Evolutionary conservation across 139 green algal genomes (phyloP), one percentile per base, ranked within the genome.

Genomic region (Zygnema cylindricum): DNA sequence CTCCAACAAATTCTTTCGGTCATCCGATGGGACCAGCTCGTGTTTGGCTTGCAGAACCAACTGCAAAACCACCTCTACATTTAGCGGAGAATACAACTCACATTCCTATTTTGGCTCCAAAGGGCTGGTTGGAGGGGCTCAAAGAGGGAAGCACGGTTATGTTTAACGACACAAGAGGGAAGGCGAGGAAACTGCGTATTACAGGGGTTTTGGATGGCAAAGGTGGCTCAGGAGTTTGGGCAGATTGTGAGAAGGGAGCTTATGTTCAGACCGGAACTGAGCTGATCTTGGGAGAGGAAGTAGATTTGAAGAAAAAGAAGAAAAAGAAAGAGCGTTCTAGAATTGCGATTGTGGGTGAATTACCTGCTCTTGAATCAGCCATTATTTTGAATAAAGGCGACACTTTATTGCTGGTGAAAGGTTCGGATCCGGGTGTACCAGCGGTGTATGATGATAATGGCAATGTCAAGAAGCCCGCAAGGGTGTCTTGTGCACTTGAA

Each of bases 311-410:
- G 78, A 57, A 49, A 57, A 55, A 41, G 35, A 54, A 77, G 78
- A 85, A 57, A 11, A 55, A 36, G 16, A 16, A 41, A 43, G 32
- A 32, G 39, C 69, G 32, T 57, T 55, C 3, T n/a, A 73, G 3
- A 81, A 21, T 39, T 39, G 43, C 84, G 16, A 32, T 32, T 40
- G 40, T 85, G 22, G 84, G 71, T 32, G 84, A 76, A n/a, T 7
- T 89, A 71, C 69, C 84, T 2, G 84, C 39, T 22, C 39, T 69
- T 1, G 86, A 91, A 57, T 39, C 38, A 35, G 35, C 81, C 22
- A 89, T 91, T 55, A 33, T 82, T 35, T 69, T 90, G 2, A 35
- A 23, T 2, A 81, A 82, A 38, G 86, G 78, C 23, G 86, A 90
- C 77, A 63, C 42, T 35, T 43, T 90, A 36, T 0, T 90, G 35